Base-by-base conservation (phyloP, 2,329 filamentous ascomycete genomes). In the Pseudogymnoascus sp. region DNA sequence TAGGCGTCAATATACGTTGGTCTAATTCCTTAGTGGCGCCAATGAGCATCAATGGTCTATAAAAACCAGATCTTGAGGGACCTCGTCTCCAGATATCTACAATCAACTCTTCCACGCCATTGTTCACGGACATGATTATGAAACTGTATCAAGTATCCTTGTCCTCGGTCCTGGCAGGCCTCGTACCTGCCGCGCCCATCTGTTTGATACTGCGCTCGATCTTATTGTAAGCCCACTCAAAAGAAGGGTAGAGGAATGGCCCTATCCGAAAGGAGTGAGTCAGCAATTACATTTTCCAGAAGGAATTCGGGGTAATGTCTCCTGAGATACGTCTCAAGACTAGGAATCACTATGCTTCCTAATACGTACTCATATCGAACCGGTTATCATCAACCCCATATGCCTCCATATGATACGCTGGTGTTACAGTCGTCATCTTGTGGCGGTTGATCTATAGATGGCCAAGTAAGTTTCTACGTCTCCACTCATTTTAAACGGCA, bases 391-490 rank as follows among this genome's bases (percentile, higher is more conserved):
- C 82, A 0, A 79, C 78, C 38, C 74, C 78, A 67, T 87, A 86
- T 13, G 75, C 72, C 62, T 78, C 74, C n/a, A 63, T 65, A 62
- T 74, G 71, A 36, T 67, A 66, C 9, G 64, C 38, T 0, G 82
- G 82, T 8, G 82, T 83, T 64, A 83, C 72, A 9, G 79, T 79
- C 2, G 81, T 84, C 77, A 82, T 81, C 73, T 87, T 87, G 69
- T 87, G 85, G 10, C 85, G 73, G 70, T 87, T 88, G 68, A 87
- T 83, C 0, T 78, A 77, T 70, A 85, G 83, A 66, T 77, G 63
- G 28, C 44, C 8, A 17, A 2, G 47, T 57, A 19, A 57, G n/a
- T 33, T 57, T 19, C 26, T 13, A n/a, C 10, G n/a, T 33, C 33
- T 19, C 26, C 7, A n/a, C 10, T 33, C 5, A 19, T 57, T 57